phyloP scores from a whole-genome alignment of 306 rosid species.

The Ormosia semicastrata region DNA sequence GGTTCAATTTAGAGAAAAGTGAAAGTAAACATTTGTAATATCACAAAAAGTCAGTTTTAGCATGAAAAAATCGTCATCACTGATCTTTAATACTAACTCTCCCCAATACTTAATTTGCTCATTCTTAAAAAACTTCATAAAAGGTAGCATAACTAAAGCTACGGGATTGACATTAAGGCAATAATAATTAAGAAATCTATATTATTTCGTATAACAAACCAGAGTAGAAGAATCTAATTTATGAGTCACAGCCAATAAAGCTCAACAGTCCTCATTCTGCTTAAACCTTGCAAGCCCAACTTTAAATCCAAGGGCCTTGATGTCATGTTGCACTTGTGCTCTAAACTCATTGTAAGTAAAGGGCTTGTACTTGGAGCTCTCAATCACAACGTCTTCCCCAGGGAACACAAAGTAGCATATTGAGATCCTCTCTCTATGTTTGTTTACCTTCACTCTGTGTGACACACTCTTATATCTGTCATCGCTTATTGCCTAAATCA shows the following conservation, averaged over 20 bases:
- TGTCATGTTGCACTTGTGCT: slow-evolving; percentile 56
- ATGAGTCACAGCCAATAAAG: background rate
- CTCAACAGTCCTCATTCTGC: background rate
- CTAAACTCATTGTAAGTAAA: slow-evolving; percentile 66
- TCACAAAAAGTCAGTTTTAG: no score
- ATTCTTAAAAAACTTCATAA: no score
- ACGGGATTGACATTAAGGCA: no score
- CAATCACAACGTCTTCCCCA: slow-evolving; percentile 44
- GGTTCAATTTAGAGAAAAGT: no score
- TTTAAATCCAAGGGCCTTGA: slow-evolving; percentile 52
- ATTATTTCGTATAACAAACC: background rate
- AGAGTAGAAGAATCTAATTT: background rate
- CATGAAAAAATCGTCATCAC: no score
- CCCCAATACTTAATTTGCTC: no score
- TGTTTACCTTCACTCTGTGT: slow-evolving; percentile 65
- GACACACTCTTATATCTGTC: slow-evolving; percentile 56
- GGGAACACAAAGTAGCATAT: slow-evolving; percentile 76
- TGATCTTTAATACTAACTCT: no score
- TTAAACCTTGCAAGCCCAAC: slow-evolving; percentile 70
- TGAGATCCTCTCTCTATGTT: slow-evolving; percentile 53
- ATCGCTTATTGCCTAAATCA: slow-evolving; percentile 60
- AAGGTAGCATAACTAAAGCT: no score
- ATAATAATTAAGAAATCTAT: no score
- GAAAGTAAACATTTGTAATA: no score
- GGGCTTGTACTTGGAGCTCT: slow-evolving; percentile 64